Conservation (phyloP, 2,329 filamentous ascomycete species). For the Pseudofabraea citricarpa region DNA sequence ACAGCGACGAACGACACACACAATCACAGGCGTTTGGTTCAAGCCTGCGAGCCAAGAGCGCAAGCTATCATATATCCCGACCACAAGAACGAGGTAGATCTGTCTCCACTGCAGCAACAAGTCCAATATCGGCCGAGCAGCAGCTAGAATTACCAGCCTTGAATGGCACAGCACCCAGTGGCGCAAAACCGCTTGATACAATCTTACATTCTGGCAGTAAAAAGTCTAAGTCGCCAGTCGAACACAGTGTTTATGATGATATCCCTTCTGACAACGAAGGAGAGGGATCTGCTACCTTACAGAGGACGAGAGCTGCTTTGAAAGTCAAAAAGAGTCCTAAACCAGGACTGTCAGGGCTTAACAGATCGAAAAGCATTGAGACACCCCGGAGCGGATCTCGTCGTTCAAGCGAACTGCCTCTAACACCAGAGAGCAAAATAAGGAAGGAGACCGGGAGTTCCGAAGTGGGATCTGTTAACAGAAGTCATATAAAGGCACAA, state of each 20-base stretch:
- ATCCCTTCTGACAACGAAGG: constrained; percentile 20
- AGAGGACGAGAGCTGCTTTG: constrained; percentile 10
- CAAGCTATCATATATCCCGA: constrained; percentile 21
- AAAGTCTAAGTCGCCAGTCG: constrained; percentile 6
- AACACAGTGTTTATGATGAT: constrained; percentile 21
- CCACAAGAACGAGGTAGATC: constrained; percentile 19
- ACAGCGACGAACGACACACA: constrained; percentile 4
- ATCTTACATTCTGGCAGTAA: constrained; percentile 1
- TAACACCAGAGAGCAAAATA: constrained; percentile 19
- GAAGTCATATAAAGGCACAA: constrained; percentile 12
- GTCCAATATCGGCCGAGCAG: constrained; percentile 16
- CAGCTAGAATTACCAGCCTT: constrained; percentile 4
- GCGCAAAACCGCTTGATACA: neutral
- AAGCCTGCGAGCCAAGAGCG: constrained; percentile 12
- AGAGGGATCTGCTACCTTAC: constrained; percentile 11
- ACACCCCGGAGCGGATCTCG: constrained; percentile 17
- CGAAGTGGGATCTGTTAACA: constrained; percentile 8
- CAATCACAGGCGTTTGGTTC: constrained; percentile 19
- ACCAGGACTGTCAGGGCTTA: constrained; percentile 9
- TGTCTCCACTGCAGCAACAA: constrained; percentile 23
- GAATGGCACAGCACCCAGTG: constrained; percentile 1
- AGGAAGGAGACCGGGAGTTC: constrained; percentile 12
- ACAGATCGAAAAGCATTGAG: constrained; percentile 14
- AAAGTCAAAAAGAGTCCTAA: constrained; percentile 14
- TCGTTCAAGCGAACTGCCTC: constrained; percentile 15